Evolutionary conservation across 768 basidiomycete species (phyloP), one percentile per base, ranked within the genome.

Genomic region (Suillus luteus): DNA sequence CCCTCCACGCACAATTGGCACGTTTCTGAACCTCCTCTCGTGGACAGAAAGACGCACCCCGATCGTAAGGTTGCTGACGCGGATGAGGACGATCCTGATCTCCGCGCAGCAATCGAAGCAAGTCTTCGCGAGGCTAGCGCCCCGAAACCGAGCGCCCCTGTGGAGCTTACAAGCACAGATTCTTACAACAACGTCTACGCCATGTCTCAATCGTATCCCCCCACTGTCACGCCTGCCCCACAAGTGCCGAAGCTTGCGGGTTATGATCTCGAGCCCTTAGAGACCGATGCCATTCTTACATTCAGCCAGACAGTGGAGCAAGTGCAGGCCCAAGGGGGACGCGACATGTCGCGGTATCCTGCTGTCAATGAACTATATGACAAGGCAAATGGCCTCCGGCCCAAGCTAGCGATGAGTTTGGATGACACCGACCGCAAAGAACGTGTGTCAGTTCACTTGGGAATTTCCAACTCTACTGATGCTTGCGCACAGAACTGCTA

Each of bases 61-160:
- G 65, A 69, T 17, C 40, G 55, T 60, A 38, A 54, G 66, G 37
- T 64, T 15, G 68, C 71, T 17, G 78, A 75, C 3, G 86, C 81
- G 12, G 91, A 93, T 12, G 96, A 96, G 38, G 92, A 96, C 3
- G 96, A 99, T 75, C 91, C 92, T 12, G 95, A 99, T 63, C 80
- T 99, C 22, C 86, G 83, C 64, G 92, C 96, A 22, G 97, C 97
- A 0, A 99, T 99, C 59, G 95, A 98, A 72, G 97, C 97, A 0
- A 94, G 92, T 72, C 75, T 99, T 65, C 83, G 88, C n/a, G 97
- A 99, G 69, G 89, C 85, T 3, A 87, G 82, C 64, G 88, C 91
- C 12, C 89, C 90, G 0, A 86, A 82, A 66, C 88, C 93, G 8
- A 93, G 92, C 69, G 92, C 92, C 0, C 94, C 95, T 1, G 75